Base-by-base conservation (phyloP, 768 basidiomycete genomes). In the Auricularia auricula-judae region DNA sequence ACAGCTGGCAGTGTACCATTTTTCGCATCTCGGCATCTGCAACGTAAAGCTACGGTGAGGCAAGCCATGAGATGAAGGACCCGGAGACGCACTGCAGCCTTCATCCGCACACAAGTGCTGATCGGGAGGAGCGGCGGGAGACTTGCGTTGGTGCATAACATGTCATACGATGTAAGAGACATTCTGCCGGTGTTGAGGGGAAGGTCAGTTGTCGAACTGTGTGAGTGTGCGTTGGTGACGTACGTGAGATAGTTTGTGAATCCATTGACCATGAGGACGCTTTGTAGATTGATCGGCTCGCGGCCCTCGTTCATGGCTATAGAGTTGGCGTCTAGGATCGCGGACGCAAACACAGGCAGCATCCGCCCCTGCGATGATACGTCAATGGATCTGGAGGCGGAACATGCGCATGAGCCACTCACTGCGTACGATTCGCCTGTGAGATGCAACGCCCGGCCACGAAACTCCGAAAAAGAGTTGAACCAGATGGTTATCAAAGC, bases 401-500 rank as follows among this genome's bases (percentile, higher is more conserved):
- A 29, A 29, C 29, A 29, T 29, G 29, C 29, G 29, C 29, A 29
- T 3, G 29, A 29, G 29, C 29, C 29, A 10, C 18, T 58, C 66
- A 82, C 84, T 12, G 76, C 84, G 47, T 84, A 84, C 2, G 82
- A 84, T 73, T 84, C 80, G 14, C 79, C 85, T 1, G 84, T 77
- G 77, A 87, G 80, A 66, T 87, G 85, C 71, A 87, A 84, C 1
- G 77, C 71, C 3, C 87, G 76, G 2, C 86, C 86, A 67, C 86
- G 84, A 77, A 89, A 88, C 68, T 86, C 77, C 63, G 74, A 78
- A 70, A 91, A 91, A 64, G 85, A 79, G 68, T 89, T 86, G 59
- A 89, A 89, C 74, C 89, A 89, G 62, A 90, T 83, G 3, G 81
- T 76, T 0, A 89, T 77, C 67, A 90, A 90, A 0, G 84, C 82